These are phyloP conservation scores for Acidiella bohemica DNA, from an alignment of 495 filamentous ascomycete species.

Conservation along the genomic window DNA sequence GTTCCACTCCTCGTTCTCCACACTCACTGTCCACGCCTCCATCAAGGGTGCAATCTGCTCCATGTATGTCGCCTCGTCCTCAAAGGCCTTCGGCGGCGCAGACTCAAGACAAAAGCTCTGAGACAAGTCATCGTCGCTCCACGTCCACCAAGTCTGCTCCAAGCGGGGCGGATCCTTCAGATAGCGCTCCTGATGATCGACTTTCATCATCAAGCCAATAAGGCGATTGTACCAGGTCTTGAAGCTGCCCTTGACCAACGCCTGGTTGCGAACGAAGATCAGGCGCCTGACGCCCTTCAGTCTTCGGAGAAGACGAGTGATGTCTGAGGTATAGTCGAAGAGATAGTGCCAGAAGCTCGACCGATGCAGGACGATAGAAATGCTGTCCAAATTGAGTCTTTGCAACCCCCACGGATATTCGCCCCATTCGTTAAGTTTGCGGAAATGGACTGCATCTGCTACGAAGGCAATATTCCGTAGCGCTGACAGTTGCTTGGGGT, in stretches of 20 bases:
- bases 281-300: conserved; percentile 19
- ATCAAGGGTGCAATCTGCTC: conserved; percentile 20
- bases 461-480: conserved; percentile 22
- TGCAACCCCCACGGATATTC: conserved; percentile 19
- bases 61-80: conserved; percentile 22
- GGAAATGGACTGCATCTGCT: conserved; percentile 20
- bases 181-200: conserved; percentile 24
- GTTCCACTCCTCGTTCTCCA: conserved; percentile 25
- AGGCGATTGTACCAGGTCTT: conserved; percentile 25
- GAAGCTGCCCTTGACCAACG: conserved; percentile 23
- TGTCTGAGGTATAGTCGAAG: conserved; percentile 19
- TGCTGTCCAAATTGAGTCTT: conserved; percentile 16
- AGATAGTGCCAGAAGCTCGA: conserved; percentile 23
- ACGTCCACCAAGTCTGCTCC: conserved; percentile 25
- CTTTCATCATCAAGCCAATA: conserved; percentile 24
- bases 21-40: conserved; percentile 15
- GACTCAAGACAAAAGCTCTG: conserved; percentile 20
- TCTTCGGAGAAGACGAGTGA: conserved; percentile 21
- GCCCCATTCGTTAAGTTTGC: conserved; percentile 20
- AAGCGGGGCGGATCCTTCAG: conserved; percentile 10
- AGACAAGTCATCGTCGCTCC: conserved; percentile 20
- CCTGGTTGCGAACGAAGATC: conserved; percentile 23
- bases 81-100: conserved; percentile 15
- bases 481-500: conserved; percentile 13
- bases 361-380: conserved; percentile 22